Percentiles rank a stretch among this genome's conserved stretches.
Evolutionary conservation across 2,329 filamentous ascomycete genomes (phyloP).

Genomic region (Calonectria montana): DNA sequence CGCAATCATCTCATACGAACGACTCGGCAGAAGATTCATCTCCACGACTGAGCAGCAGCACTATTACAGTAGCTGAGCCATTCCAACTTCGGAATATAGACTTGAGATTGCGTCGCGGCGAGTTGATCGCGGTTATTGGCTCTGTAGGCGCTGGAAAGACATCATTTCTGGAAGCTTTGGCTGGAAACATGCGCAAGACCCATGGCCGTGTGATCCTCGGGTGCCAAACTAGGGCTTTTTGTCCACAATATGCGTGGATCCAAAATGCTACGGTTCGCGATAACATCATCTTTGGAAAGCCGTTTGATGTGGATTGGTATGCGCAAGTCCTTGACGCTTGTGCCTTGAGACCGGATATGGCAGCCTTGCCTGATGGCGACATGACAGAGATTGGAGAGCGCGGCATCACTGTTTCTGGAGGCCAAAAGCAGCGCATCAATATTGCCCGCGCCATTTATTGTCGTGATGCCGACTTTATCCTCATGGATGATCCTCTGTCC

Average conservation of each 20-base stretch:
- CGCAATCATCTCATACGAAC: not conserved
- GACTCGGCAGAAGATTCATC: not conserved
- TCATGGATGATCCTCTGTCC: conserved; percentile 59
- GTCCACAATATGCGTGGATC: conserved; percentile 60
- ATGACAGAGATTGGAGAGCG: conserved; percentile 56
- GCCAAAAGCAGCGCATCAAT: conserved; percentile 58
- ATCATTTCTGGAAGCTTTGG: conserved; percentile 73
- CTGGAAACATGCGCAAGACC: conserved; percentile 67
- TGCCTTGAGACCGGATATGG: conserved; percentile 56
- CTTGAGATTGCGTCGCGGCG: conserved; percentile 48
- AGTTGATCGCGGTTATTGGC: conserved; percentile 75
- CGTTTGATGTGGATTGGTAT: conserved; percentile 55
- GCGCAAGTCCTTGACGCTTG: conserved; percentile 58
- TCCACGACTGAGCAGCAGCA: not conserved
- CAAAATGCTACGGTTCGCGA: conserved; percentile 57
- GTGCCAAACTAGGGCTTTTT: conserved; percentile 47
- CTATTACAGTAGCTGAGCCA: not conserved
- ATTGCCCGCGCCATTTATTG: conserved; percentile 60
- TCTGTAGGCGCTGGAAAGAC: conserved; percentile 79
- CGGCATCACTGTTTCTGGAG: conserved; percentile 57
- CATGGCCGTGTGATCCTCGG: not conserved
- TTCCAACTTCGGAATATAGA: conserved; percentile 6
- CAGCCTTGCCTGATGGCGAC: conserved; percentile 56
- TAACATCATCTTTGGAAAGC: conserved; percentile 59
- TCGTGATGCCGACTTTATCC: conserved; percentile 51